A percentile compares a stretch with the other conserved stretches of the same genome.
These are phyloP conservation scores for Cladochytrium replicatum DNA, from an alignment of 192 early-diverging fungal species.

Conservation along the genomic window DNA sequence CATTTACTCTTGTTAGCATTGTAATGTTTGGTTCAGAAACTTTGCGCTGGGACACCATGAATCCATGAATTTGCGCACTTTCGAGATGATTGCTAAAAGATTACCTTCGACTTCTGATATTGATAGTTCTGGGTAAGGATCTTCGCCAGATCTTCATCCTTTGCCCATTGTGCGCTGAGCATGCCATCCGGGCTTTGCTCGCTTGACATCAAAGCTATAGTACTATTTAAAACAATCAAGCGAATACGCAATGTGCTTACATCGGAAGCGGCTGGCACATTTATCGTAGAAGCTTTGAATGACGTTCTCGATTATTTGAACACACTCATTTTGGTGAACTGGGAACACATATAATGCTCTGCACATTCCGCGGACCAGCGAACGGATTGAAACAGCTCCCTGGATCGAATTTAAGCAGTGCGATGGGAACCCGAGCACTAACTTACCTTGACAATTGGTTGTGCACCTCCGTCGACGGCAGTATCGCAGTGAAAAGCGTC, in stretches of 20 bases:
- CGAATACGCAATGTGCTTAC: constrained; percentile 9
- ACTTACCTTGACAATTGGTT: constrained; percentile 61
- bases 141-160: constrained; percentile 45
- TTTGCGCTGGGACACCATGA: too few relatives aligned
- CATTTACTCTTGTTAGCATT: too few relatives aligned
- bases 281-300: constrained; percentile 61
- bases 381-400: constrained; percentile 50
- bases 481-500: constrained; percentile 39
- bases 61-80: too few relatives aligned
- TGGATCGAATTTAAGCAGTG: constrained; percentile 17
- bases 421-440: background rate
- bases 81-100: too few relatives aligned
- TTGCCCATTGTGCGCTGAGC: constrained; percentile 52
- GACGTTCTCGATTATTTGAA: constrained; percentile 58
- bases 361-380: constrained; percentile 55
- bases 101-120: too few relatives aligned
- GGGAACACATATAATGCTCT: constrained; percentile 51
- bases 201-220: constrained; percentile 26
- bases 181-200: constrained; percentile 26
- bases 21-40: too few relatives aligned
- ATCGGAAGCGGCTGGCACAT: constrained; percentile 31
- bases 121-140: constrained; percentile 29
- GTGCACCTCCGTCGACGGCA: constrained; percentile 25
- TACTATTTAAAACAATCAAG: constrained; percentile 4
- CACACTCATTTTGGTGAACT: constrained; percentile 58